These are phyloP conservation scores for Barnettozyma wickerhamii DNA, from an alignment of 805 yeast genomes.

Conservation along the genomic window DNA sequence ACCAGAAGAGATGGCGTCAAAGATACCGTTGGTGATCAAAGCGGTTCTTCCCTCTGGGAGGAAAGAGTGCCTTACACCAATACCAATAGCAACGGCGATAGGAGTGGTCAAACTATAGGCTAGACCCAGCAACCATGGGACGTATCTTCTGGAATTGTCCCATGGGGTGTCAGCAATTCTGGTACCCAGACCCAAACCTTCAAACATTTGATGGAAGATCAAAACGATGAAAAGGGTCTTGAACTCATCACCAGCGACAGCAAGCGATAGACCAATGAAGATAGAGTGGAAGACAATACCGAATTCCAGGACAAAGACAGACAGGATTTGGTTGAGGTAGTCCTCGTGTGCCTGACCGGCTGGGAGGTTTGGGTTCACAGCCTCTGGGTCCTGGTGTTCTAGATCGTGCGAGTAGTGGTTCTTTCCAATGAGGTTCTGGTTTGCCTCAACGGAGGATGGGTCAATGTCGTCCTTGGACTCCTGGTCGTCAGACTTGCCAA, in stretches of 20 bases:
- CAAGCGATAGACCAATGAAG: conserved; percentile 72
- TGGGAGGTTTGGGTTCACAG: conserved; percentile 33
- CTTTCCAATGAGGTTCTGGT: conserved; percentile 22
- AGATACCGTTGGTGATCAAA: conserved; percentile 63
- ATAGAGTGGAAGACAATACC: conserved; percentile 83
- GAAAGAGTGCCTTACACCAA: conserved; percentile 65
- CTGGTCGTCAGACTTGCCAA: conserved; percentile 15
- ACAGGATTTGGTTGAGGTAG: conserved; percentile 51
- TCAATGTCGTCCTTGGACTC: conserved; percentile 9
- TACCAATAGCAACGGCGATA: conserved; percentile 70
- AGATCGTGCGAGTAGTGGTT: conserved; percentile 41
- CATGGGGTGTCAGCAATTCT: conserved; percentile 54
- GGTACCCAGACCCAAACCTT: conserved; percentile 82
- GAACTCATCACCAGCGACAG: conserved; percentile 76
- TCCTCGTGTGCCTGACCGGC: conserved; percentile 33
- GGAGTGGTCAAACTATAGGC: conserved; percentile 62
- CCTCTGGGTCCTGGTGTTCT: conserved; percentile 41
- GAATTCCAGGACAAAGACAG: conserved; percentile 62
- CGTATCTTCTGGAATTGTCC: conserved; percentile 32
- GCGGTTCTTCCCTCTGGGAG: conserved; percentile 55
- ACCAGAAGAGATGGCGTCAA: conserved; percentile 76
- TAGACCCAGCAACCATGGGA: conserved; percentile 56
- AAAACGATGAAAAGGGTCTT: conserved; percentile 64
- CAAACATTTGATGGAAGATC: conserved; percentile 76
- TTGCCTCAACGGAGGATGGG: too few relatives aligned